phyloP scores from a whole-genome alignment of 306 rosid genomes.

The Trifolium repens region DNA sequence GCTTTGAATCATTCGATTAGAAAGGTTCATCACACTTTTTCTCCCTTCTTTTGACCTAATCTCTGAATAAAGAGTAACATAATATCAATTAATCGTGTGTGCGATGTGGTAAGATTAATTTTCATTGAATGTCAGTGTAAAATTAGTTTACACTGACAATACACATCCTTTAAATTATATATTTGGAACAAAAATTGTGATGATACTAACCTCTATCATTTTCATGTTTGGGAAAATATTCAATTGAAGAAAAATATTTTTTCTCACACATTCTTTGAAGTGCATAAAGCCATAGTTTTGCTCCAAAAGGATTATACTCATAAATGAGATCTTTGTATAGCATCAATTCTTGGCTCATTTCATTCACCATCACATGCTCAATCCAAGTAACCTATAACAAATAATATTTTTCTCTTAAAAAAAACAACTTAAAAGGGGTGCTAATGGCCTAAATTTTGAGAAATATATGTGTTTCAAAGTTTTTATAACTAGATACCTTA shows the following conservation, averaged over 20 bases:
- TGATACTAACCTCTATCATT: conserved; percentile 45
- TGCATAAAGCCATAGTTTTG: conserved; percentile 62
- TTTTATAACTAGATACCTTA: background rate
- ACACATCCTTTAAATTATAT: too few species aligned
- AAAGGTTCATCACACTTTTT: conserved; percentile 46
- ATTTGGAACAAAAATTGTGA: background rate
- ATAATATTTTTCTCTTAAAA: too few species aligned
- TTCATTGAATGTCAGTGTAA: too few species aligned
- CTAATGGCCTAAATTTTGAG: too few species aligned
- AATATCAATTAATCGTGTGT: background rate
- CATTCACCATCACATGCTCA: conserved; percentile 69
- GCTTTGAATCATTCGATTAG: conserved; percentile 59
- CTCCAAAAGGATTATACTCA: conserved; percentile 56
- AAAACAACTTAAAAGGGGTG: too few species aligned
- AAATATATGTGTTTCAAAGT: too few species aligned
- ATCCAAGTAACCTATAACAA: conserved; percentile 61
- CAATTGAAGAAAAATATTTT: conserved; percentile 31
- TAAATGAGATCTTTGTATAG: conserved; percentile 31
- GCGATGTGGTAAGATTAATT: background rate
- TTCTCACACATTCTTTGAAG: conserved; percentile 67
- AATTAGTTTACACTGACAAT: too few species aligned
- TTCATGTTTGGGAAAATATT: conserved; percentile 7
- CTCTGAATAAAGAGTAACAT: conserved; percentile 36
- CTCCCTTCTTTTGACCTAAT: conserved; percentile 43
- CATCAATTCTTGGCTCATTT: conserved; percentile 38